Base-by-base conservation (phyloP, 2,329 filamentous ascomycete species). In the Tolypocladium endophyticum region DNA sequence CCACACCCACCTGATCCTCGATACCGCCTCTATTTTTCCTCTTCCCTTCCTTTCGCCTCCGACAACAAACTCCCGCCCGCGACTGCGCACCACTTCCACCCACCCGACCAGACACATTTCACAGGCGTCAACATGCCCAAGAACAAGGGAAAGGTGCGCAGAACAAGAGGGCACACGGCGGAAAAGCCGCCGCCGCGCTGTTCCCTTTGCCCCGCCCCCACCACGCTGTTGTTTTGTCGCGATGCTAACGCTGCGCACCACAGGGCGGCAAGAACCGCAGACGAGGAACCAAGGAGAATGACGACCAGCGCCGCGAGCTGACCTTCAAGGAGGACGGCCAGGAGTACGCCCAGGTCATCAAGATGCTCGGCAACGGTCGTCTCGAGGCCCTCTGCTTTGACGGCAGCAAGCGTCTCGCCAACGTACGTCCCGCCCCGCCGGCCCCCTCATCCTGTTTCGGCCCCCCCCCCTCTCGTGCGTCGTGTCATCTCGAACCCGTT, bases 311-410 rank as follows among this genome's bases (percentile, higher is more conserved):
- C 84, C 92, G 93, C 77, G 93, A 97, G 78, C 84, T 97, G 71
- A 93, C 91, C 72, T 97, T 97, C 87, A 97, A 97, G 81, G 94
- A 97, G 77, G 93, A 97, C 73, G 93, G 93, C 67, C 93, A 97
- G 82, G 87, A 76, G 65, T 77, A 77, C 64, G 74, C 74, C 58
- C 74, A 76, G 67, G 73, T 76, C 63, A 65, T 94, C 68, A 96
- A 96, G 83, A 96, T 97, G 92, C 84, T 96, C 63, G 92, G 92
- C 66, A 96, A 96, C 83, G 92, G 92, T 67, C 90, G 92, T 69
- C 86, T 97, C 56, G 92, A 96, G 77, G 92, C 92, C 61, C 73
- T 92, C 68, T 97, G 93, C 81, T 99, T 99, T 77, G 94, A 97
- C 74, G 93, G 93, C 73, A 74, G 68, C 69, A 76, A 74, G 67